phyloP scores from a whole-genome alignment of 192 early-diverging fungal species.

The Backusella sp. region DNA sequence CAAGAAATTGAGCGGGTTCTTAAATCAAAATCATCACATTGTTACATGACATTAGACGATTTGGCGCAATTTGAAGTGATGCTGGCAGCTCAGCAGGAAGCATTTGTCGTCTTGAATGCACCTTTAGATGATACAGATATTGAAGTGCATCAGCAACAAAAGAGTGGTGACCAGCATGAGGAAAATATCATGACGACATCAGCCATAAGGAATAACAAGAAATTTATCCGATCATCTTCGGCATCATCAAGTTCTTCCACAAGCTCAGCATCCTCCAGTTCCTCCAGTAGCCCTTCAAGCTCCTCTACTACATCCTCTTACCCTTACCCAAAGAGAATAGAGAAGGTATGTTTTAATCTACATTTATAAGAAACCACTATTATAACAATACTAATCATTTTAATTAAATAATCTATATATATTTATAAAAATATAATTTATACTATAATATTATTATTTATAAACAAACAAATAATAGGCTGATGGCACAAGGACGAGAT shows the following conservation, averaged over 20 bases:
- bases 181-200: background rate
- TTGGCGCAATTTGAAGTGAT: constrained; percentile 19
- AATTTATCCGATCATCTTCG: background rate
- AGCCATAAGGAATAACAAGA: background rate
- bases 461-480: background rate
- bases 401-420: background rate
- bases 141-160: constrained; percentile 17
- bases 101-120: constrained; percentile 14
- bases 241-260: background rate
- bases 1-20: constrained; percentile 8
- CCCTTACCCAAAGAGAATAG: constrained; percentile 6
- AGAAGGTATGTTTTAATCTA: background rate
- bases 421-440: background rate
- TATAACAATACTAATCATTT: background rate
- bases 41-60: constrained; percentile 27
- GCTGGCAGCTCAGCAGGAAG: constrained; percentile 15
- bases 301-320: background rate
- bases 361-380: background rate
- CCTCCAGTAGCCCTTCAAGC: background rate
- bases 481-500: constrained; percentile 4
- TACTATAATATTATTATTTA: background rate
- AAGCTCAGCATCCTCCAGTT: background rate
- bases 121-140: constrained; percentile 15
- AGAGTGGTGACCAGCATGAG: background rate
- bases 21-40: constrained; percentile 9